These are phyloP conservation scores for Rhizophagus prolifer DNA, from an alignment of 192 early-diverging fungal genomes.

Conservation along the genomic window DNA sequence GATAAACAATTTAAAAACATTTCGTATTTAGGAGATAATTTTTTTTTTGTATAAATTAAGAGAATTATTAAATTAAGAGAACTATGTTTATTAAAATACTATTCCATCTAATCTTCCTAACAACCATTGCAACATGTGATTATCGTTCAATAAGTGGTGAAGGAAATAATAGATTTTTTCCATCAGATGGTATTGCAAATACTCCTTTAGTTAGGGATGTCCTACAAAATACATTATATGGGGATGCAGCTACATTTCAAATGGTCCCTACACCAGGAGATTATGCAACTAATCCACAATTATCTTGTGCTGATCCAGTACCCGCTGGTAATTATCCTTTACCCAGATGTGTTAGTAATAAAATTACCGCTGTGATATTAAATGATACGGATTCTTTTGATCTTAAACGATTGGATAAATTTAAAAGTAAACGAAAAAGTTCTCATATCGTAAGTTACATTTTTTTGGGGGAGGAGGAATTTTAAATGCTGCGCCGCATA, in stretches of 20 bases:
- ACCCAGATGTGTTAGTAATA: conserved; percentile 9
- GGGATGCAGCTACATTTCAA: neutral
- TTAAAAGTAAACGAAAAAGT: conserved; percentile 2
- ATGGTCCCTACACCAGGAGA: neutral
- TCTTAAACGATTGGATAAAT: neutral
- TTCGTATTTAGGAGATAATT: no score
- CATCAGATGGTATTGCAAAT: neutral
- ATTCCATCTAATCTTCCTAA: neutral
- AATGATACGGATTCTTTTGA: neutral
- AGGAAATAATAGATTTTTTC: neutral
- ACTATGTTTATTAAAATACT: neutral
- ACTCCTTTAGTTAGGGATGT: neutral
- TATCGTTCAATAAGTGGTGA: neutral
- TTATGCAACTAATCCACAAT: neutral
- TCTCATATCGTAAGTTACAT: conserved; percentile 12
- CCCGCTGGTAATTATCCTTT: neutral
- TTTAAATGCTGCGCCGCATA: neutral
- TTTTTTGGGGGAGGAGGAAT: no score
- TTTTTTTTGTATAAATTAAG: no score
- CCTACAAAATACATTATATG: no score
- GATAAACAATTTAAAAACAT: no score
- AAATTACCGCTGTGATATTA: neutral
- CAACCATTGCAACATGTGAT: neutral
- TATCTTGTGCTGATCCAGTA: neutral
- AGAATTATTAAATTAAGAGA: neutral